Conservation (phyloP, 495 filamentous ascomycete species). For the Podospora conica region DNA sequence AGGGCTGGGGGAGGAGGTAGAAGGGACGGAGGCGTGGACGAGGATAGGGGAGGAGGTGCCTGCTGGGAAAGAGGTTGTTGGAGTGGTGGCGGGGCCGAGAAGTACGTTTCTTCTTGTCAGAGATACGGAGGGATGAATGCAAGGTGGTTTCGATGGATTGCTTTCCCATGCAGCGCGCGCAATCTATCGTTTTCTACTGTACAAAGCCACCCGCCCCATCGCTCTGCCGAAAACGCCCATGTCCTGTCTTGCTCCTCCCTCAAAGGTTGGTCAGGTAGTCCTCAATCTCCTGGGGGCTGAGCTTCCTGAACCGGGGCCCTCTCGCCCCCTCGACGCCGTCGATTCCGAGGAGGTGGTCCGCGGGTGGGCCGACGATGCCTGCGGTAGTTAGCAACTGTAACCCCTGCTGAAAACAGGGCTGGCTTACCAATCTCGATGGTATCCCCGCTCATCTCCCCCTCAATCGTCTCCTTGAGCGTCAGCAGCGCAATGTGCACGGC, state of each 20-base stretch:
- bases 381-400: slow-evolving; percentile 32
- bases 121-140: slow-evolving; percentile 4
- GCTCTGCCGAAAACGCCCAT: slow-evolving; percentile 4
- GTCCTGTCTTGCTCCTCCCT: slow-evolving; percentile 21
- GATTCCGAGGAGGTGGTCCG: slow-evolving; percentile 83
- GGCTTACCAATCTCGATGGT: slow-evolving; percentile 93
- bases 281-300: slow-evolving; percentile 96
- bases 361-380: slow-evolving; percentile 94
- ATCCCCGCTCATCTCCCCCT: slow-evolving; percentile 98
- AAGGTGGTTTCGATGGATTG: slow-evolving; percentile 6
- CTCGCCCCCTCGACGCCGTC: slow-evolving; percentile 86
- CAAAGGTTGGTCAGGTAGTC: slow-evolving; percentile 97
- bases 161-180: slow-evolving; percentile 15
- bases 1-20: slow-evolving; percentile 33
- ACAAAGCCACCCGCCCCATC: slow-evolving; percentile 16
- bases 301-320: slow-evolving; percentile 90
- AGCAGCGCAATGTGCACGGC: slow-evolving; percentile 96
- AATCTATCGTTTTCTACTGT: slow-evolving; percentile 40
- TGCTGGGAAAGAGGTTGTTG: slow-evolving; percentile 23
- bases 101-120: slow-evolving; percentile 39
- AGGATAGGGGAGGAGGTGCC: slow-evolving; percentile 28
- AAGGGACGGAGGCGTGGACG: slow-evolving; percentile 24
- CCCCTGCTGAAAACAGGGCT: not conserved
- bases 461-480: slow-evolving; percentile 98
- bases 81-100: slow-evolving; percentile 42